Conservation (phyloP, 768 basidiomycete genomes). For the Terana coerulea region DNA sequence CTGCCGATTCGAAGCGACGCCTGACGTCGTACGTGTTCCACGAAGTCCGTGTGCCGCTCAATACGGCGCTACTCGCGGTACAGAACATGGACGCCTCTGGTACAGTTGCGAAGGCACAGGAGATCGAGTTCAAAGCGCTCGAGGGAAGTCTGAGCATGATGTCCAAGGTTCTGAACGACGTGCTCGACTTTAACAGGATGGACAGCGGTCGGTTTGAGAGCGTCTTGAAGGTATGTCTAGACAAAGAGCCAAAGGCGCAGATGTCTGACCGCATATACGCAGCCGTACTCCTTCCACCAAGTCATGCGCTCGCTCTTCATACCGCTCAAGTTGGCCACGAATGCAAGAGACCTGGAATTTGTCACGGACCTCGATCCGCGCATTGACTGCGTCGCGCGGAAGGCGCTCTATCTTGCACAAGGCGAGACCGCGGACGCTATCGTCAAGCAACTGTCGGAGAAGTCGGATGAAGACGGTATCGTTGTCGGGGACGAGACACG, state of each 20-base stretch:
- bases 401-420: constrained; percentile 55
- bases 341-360: constrained; percentile 64
- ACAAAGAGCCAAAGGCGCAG: neutral
- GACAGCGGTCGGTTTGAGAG: constrained; percentile 84
- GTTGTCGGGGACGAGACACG: constrained; percentile 85
- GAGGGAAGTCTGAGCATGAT: constrained; percentile 83
- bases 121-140: constrained; percentile 85
- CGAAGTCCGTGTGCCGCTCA: constrained; percentile 78
- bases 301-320: constrained; percentile 72
- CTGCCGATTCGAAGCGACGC: constrained; percentile 77
- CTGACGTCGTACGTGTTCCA: constrained; percentile 65
- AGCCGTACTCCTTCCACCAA: constrained; percentile 76
- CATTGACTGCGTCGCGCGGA: constrained; percentile 64
- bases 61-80: constrained; percentile 80
- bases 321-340: constrained; percentile 62
- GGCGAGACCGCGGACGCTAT: constrained; percentile 45
- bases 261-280: constrained; percentile 4
- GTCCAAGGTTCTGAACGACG: constrained; percentile 82
- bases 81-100: constrained; percentile 89
- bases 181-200: constrained; percentile 83
- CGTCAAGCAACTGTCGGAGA: constrained; percentile 35
- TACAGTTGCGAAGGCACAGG: constrained; percentile 67
- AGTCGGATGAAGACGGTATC: constrained; percentile 55
- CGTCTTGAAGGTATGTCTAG: constrained; percentile 41
- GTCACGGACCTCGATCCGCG: constrained; percentile 62